A percentile compares a stretch with the other conserved stretches of the same genome.
Conservation (phyloP, 371 early-diverging fungal genomes). For the Mucor lusitanicus region DNA sequence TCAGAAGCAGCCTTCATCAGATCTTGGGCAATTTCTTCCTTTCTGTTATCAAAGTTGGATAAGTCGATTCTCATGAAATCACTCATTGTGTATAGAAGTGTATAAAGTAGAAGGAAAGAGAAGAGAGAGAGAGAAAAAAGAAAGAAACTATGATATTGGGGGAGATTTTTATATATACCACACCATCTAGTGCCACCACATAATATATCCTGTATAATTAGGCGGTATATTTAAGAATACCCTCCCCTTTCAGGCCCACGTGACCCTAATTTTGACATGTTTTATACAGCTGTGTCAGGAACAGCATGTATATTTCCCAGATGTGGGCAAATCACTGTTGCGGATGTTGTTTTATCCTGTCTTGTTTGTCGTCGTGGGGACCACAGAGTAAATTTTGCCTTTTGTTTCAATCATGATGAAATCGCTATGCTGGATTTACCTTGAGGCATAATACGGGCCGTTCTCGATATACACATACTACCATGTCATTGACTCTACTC, state of each 20-base stretch:
- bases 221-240: not conserved
- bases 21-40: slow-evolving; percentile 17
- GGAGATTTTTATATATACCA: not conserved
- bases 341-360: no score
- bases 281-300: not conserved
- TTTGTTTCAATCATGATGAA: no score
- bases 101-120: not conserved
- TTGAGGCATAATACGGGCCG: no score
- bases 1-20: slow-evolving; percentile 26
- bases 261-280: not conserved
- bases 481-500: no score
- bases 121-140: not conserved
- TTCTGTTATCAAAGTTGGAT: slow-evolving; percentile 27
- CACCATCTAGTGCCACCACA: not conserved
- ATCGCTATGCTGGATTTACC: no score
- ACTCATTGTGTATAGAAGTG: not conserved
- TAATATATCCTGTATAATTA: not conserved
- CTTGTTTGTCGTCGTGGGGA: no score
- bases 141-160: not conserved
- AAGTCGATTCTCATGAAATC: slow-evolving; percentile 26
- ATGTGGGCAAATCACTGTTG: no score
- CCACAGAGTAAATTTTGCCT: no score
- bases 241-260: not conserved
- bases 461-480: no score
- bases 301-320: not conserved